Evolutionary conservation across 129 eudicot species (phyloP).

Genomic region (Arctium minus): DNA sequence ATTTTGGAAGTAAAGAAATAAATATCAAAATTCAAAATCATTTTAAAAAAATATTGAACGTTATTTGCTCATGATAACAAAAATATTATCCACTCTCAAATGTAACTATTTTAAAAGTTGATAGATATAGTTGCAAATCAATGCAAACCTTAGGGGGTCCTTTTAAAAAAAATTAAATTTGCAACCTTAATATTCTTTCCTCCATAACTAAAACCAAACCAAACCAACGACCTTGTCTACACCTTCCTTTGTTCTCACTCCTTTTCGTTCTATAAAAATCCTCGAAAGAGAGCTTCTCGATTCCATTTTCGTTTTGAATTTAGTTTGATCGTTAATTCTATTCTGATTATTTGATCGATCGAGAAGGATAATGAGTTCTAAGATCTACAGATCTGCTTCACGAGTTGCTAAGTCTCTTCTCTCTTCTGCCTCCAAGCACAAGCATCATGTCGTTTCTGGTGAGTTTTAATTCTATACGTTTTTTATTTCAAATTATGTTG

Average conservation of each 20-base stretch:
- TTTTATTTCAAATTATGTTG: neutral
- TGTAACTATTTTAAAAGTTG: neutral
- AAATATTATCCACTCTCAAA: neutral
- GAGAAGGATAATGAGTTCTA: conserved; percentile 54
- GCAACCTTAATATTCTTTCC: conserved; percentile 2
- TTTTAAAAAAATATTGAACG: neutral
- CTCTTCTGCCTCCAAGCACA: conserved; percentile 62
- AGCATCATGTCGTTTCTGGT: conserved; percentile 54
- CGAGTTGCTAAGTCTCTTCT: conserved; percentile 66
- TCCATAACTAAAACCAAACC: conserved; percentile 3
- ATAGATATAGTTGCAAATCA: neutral
- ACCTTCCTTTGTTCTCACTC: conserved; percentile 31
- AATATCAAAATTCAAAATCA: neutral
- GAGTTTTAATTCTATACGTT: neutral
- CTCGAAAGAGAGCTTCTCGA: neutral
- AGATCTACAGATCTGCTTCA: conserved; percentile 67
- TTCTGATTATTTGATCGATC: conserved; percentile 2
- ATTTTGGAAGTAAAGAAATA: too few relatives aligned
- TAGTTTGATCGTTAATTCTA: neutral
- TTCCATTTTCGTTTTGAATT: neutral
- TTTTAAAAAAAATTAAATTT: neutral
- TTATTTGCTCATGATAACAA: neutral
- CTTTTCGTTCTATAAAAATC: conserved; percentile 12
- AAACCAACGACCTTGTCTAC: neutral
- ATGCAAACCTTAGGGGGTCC: neutral